Evolutionary conservation across 2,329 filamentous ascomycete species (phyloP).

Genomic region (Tolypocladium ophioglossoides): DNA sequence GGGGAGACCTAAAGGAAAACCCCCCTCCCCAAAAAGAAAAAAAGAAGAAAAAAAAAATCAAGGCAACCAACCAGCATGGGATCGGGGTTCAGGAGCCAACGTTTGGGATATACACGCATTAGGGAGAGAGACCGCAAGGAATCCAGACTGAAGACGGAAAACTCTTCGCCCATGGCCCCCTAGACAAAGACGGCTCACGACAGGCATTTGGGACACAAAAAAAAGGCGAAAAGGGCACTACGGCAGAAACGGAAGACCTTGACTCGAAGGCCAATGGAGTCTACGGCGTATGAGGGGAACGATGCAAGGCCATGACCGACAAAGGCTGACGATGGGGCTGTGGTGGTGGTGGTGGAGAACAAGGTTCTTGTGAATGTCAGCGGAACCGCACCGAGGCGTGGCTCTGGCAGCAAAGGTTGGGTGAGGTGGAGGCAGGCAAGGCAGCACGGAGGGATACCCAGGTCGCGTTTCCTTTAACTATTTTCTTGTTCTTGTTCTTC

Average conservation of each 20-base stretch:
- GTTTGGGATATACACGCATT: neutral
- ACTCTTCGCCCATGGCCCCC: neutral
- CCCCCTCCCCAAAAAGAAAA: too few relatives aligned
- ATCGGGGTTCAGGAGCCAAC: neutral
- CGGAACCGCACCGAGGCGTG: neutral
- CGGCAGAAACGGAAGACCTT: neutral
- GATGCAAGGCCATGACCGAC: neutral
- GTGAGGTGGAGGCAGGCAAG: neutral
- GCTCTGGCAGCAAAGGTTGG: neutral
- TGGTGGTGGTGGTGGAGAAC: neutral
- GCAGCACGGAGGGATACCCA: neutral
- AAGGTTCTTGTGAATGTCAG: neutral
- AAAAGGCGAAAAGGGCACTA: neutral
- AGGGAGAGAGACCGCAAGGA: neutral
- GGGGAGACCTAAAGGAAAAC: neutral
- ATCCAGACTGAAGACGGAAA: neutral
- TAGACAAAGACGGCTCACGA: neutral
- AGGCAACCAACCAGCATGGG: neutral
- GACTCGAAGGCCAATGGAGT: neutral
- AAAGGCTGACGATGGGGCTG: neutral
- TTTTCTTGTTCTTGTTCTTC: neutral
- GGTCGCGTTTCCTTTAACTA: neutral
- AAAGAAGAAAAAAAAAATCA: neutral
- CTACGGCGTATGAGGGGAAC: neutral
- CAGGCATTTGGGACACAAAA: neutral